A percentile compares a stretch with the other conserved stretches of the same genome.
These are phyloP conservation scores for Aspergillus pseudotamarii DNA, from an alignment of 2,329 filamentous ascomycete species.

Conservation along the genomic window DNA sequence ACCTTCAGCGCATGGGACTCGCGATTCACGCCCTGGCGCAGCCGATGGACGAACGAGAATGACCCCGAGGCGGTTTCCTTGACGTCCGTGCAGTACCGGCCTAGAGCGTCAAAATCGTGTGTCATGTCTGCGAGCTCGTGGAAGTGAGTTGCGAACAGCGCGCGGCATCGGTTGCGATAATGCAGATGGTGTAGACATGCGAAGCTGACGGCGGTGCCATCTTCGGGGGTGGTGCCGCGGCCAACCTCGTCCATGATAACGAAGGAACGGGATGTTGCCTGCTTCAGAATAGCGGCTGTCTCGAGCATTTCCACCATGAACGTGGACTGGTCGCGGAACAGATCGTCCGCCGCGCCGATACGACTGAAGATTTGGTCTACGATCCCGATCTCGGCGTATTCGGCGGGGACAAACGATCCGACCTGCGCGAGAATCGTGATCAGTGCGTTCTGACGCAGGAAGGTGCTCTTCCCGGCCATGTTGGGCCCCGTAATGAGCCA, in stretches of 20 bases:
- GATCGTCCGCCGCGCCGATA: slow-evolving; percentile 89
- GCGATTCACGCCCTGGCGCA: slow-evolving; percentile 80
- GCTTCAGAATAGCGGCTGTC: slow-evolving; percentile 83
- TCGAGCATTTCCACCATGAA: slow-evolving; percentile 99
- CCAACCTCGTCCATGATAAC: slow-evolving; percentile 99
- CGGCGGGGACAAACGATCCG: slow-evolving; percentile 88
- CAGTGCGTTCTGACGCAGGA: slow-evolving; percentile 90
- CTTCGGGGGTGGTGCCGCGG: slow-evolving; percentile 88
- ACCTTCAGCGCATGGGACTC: slow-evolving; percentile 93
- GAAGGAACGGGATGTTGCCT: slow-evolving; percentile 81
- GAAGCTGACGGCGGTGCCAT: slow-evolving; percentile 86
- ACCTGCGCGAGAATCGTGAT: slow-evolving; percentile 92
- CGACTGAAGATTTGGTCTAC: slow-evolving; percentile 97
- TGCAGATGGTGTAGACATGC: slow-evolving; percentile 85
- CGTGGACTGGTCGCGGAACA: slow-evolving; percentile 93
- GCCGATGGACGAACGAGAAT: slow-evolving; percentile 84
- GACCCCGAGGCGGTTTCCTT: slow-evolving; percentile 68
- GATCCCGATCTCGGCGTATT: slow-evolving; percentile 80
- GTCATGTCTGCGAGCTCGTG: slow-evolving; percentile 82
- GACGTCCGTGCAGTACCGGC: slow-evolving; percentile 87
- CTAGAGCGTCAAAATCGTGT: slow-evolving; percentile 59
- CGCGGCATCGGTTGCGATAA: slow-evolving; percentile 73
- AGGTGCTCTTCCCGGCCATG: slow-evolving; percentile 97
- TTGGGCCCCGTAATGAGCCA: slow-evolving; percentile 81
- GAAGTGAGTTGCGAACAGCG: slow-evolving; percentile 94